Evolutionary conservation across 768 basidiomycete species (phyloP), one percentile per base, ranked within the genome.

Genomic region (Hygrocybe coccinea): DNA sequence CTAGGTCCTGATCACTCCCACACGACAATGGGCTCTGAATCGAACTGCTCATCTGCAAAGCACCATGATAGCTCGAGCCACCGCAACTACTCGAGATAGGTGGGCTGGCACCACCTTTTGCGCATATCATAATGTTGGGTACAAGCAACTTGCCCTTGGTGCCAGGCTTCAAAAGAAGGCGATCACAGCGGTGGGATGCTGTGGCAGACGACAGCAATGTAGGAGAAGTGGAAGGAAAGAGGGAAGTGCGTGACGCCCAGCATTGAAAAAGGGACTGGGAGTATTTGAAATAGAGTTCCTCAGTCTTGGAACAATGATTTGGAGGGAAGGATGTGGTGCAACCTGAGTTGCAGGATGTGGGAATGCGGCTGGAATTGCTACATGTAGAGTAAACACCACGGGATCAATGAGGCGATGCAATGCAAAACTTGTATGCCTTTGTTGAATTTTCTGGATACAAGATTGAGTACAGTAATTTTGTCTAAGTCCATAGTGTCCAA

Each of bases 71-170:
- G 45, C 50, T 52, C 8, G 64, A 62, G 3, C 60, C 64, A 49
- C 67, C 67, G 65, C 59, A 72, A 50, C 66, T 62, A 59, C 71
- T 71, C 3, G 71, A 69, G 54, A 76, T 63, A 56, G 68, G 77
- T 47, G 66, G 52, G 59, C 68, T 73, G 60, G 77, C 77, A 6
- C 60, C 62, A 53, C 67, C 64, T 51, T 69, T 65, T 22, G 73
- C 71, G 63, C 70, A 71, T 59, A 76, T 61, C 62, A 73, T 75
- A 37, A 79, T 72, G 48, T 76, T 63, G 35, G 75, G 77, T 0
- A 78, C 76, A 2, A 87, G 74, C 10, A 89, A 75, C 56, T 81
- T 83, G 52, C 86, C 87, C 65, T 87, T 78, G 0, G 82, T 84
- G 39, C 79, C 80, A 5, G 74, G 76, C 57, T 78, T 74, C n/a